Conservation (phyloP, 345 rosid genomes). For the Diplotaxis tenuifolia region DNA sequence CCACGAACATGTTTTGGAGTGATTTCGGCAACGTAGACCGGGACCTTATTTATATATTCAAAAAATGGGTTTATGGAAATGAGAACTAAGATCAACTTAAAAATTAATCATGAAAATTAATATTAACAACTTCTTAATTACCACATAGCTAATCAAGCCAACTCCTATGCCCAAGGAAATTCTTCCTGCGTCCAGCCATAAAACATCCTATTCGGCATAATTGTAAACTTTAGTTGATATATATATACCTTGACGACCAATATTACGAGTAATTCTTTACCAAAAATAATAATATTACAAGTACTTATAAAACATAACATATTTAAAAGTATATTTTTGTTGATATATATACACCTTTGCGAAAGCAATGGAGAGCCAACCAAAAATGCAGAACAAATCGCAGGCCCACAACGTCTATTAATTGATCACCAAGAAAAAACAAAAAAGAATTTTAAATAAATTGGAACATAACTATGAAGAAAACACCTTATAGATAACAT, state of each 20-base stretch:
- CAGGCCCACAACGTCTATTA: slow-evolving; percentile 42
- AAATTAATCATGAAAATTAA: not conserved
- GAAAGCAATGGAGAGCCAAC: slow-evolving; percentile 43
- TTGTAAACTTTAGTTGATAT: not conserved
- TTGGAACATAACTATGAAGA: not conserved
- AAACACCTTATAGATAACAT: not conserved
- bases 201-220: slow-evolving; percentile 19
- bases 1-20: slow-evolving; percentile 50
- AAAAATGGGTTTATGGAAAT: not conserved
- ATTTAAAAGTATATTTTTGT: too few relatives aligned
- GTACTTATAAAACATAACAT: too few relatives aligned
- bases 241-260: not conserved
- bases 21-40: slow-evolving; percentile 49
- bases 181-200: slow-evolving; percentile 39
- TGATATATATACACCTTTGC: slow-evolving; percentile 36
- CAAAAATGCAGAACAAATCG: slow-evolving; percentile 35
- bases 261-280: too few relatives aligned
- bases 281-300: too few relatives aligned
- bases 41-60: slow-evolving; percentile 28
- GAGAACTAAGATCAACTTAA: too few relatives aligned
- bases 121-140: not conserved
- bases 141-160: slow-evolving; percentile 39
- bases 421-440: not conserved
- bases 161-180: slow-evolving; percentile 33
- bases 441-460: not conserved